Base-by-base conservation (phyloP, 352 stramenopile genomes). In the Phytophthora tentaculata region DNA sequence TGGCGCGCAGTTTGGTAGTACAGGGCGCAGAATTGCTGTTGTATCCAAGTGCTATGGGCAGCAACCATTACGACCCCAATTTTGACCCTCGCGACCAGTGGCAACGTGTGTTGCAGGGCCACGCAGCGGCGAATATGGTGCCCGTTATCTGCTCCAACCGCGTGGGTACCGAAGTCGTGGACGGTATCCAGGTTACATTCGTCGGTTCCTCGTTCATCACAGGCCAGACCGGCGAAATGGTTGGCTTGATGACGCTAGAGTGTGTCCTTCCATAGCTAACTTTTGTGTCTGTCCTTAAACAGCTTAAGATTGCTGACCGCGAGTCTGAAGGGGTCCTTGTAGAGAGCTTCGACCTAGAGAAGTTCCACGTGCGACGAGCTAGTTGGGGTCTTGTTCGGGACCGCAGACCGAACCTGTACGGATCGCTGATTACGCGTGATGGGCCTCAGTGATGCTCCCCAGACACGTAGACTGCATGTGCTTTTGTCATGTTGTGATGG, bases 161-260 rank as follows among this genome's bases (percentile, higher is more conserved):
- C 57, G 88, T 97, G 10, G 92, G 91, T 37, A 68, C 74, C 8
- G 91, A 97, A 65, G 60, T 95, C 9, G 76, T 90, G 41, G 80
- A 97, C 44, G 83, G 86, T 29, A 81, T 91, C 29, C 86, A 88
- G 14, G 86, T 97, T 47, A 95, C 86, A n/a, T 98, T 98, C 64
- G 96, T 95, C 54, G 92, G 92, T 3, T 96, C 86, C 41, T 97
- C 89, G 2, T 98, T 98, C 76, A 97, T 98, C 69, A 94, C 89
- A 19, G 90, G 94, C 19, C 88, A 96, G 57, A 97, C 89, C 14
- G 92, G 92, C 32, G 90, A 96, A 56, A 93, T 97, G 79, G 84
- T 97, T 62, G 35, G 61, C 64, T 64, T 9, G 5, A 44, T 28
- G 13, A 19, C 35, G 3, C 17, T 39, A 13, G 5, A 24, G 22